These are phyloP conservation scores for Sporisorium exsertum DNA, from an alignment of 1,284 basidiomycete species.

Conservation along the genomic window DNA sequence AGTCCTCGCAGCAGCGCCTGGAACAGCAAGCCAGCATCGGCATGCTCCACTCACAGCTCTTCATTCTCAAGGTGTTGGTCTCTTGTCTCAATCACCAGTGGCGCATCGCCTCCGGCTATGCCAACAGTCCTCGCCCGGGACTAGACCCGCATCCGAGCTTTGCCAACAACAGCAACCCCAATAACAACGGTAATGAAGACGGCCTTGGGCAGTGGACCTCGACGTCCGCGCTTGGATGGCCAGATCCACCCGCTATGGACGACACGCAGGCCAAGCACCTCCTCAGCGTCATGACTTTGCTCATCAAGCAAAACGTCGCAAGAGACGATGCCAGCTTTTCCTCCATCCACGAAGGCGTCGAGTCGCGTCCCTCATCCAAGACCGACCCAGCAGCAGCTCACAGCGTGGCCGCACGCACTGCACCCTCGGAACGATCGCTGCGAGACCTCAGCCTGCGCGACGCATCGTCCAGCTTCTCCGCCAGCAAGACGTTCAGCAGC, in stretches of 20 bases:
- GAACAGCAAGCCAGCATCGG: constrained; percentile 56
- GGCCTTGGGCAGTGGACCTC: constrained; percentile 21
- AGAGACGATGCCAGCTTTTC: constrained; percentile 58
- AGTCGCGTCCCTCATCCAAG: constrained; percentile 23
- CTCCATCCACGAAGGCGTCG: constrained; percentile 34
- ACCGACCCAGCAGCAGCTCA: constrained; percentile 14
- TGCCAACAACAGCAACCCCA: background rate
- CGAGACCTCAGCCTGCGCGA: constrained; percentile 43
- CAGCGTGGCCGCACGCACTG: constrained; percentile 20
- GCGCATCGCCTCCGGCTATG: constrained; percentile 69
- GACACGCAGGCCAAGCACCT: constrained; percentile 88
- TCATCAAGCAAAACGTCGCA: constrained; percentile 76
- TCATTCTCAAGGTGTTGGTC: constrained; percentile 85
- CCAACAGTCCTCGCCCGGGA: constrained; percentile 21
- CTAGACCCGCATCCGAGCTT: constrained; percentile 11
- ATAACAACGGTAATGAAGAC: constrained; percentile 34
- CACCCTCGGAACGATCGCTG: constrained; percentile 44
- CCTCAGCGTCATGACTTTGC: constrained; percentile 77
- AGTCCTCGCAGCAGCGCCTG: constrained; percentile 59
- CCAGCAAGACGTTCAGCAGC: constrained; percentile 30
- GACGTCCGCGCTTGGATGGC: constrained; percentile 69
- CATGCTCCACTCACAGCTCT: constrained; percentile 87
- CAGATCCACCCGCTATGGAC: constrained; percentile 82
- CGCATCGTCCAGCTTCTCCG: constrained; percentile 33
- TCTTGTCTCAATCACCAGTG: constrained; percentile 82